These are phyloP conservation scores for Solanum appendiculatum DNA, from an alignment of 257 asterid species.

Conservation along the genomic window DNA sequence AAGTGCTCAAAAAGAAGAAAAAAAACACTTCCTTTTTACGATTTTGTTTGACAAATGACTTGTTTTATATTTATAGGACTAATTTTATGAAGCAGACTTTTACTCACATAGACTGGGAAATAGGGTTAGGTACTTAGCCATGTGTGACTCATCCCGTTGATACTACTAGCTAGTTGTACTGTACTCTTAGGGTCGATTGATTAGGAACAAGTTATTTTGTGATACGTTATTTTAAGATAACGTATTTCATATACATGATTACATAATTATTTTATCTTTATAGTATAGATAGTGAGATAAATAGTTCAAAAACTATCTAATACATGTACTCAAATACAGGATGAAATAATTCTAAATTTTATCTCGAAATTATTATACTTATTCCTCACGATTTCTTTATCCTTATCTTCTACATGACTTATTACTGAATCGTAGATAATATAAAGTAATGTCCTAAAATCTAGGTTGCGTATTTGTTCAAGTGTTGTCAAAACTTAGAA, in stretches of 20 bases:
- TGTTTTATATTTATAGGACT: neutral
- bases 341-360: neutral
- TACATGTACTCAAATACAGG: fast-evolving
- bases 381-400: neutral
- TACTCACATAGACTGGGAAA: neutral
- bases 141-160: neutral
- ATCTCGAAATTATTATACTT: neutral
- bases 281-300: neutral
- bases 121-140: conserved; percentile 6
- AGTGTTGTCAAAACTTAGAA: neutral
- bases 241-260: too few relatives aligned
- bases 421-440: neutral
- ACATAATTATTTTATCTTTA: neutral
- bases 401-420: too few relatives aligned
- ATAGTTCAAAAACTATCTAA: neutral
- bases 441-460: neutral
- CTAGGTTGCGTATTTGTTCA: neutral
- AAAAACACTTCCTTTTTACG: neutral
- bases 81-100: neutral
- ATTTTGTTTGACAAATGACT: neutral
- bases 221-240: too few relatives aligned
- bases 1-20: neutral
- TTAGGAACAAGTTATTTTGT: neutral
- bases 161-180: neutral
- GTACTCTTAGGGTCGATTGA: neutral